Conservation (phyloP, 2,329 filamentous ascomycete species). For the Trichoderma afroharzianum region DNA sequence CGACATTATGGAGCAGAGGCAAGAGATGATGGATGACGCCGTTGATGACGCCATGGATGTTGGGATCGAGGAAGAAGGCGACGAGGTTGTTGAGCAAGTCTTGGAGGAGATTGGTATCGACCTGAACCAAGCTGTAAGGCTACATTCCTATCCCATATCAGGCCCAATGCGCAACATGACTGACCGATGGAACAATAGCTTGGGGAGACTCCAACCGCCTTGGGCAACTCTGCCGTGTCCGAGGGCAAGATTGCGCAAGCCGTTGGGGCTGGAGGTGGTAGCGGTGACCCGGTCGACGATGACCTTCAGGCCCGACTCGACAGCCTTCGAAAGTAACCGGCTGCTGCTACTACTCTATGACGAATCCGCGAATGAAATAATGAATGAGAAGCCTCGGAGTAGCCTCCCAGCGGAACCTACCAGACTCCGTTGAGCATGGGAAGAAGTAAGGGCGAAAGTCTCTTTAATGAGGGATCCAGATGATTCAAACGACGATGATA, state of each 20-base stretch:
- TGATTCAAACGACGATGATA: background rate
- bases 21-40: constrained; percentile 99
- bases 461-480: background rate
- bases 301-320: constrained; percentile 92
- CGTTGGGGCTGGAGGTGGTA: constrained; percentile 58
- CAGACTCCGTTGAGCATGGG: background rate
- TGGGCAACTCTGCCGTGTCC: constrained; percentile 69
- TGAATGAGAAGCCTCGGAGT: background rate
- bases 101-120: constrained; percentile 96
- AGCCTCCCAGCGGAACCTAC: background rate
- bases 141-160: background rate
- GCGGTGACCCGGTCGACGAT: constrained; percentile 69
- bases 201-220: constrained; percentile 81
- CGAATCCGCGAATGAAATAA: background rate
- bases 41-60: constrained; percentile 95
- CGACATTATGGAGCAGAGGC: constrained; percentile 97
- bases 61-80: constrained; percentile 86
- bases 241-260: constrained; percentile 84
- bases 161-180: background rate
- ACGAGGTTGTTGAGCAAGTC: constrained; percentile 95
- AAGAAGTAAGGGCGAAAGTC: background rate
- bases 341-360: background rate
- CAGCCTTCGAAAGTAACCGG: constrained; percentile 63
- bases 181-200: constrained; percentile 53
- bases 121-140: constrained; percentile 76